Base-by-base conservation (phyloP, 108 stramenopile genomes). In the Skeletonema menzelii region DNA sequence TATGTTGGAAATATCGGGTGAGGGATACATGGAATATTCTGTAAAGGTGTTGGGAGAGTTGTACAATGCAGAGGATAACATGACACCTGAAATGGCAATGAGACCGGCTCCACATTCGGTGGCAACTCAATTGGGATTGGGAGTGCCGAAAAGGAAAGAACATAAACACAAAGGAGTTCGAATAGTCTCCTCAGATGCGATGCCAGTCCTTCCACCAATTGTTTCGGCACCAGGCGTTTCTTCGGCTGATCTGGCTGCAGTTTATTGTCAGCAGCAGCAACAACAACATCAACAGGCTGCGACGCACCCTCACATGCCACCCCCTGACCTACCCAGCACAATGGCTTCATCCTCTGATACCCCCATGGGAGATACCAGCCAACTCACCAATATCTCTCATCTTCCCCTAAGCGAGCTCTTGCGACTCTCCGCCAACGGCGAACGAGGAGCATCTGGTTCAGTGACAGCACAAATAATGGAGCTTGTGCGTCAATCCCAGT, bases 21-120 rank as follows among this genome's bases (percentile, higher is more conserved):
- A 65, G 24, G 77, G 46, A 42, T 78, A 78, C 56, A 56, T 67
- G 19, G 56, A 55, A 3, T 78, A 67, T 27, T 78, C 77, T 7
- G 38, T 66, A 19, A 57, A 65, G 27, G 70, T 78, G 5, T 59
- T 78, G 65, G 65, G 67, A 19, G 31, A 70, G 14, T 47, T 78
- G 47, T 71, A 71, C 47, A 65, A 60, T 8, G 63, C 77, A 14
- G 77, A 78, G 14, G 40, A 58, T 17, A 63, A 64, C 22, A 31
- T 64, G 37, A 53, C 49, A 53, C 49, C 49, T 1, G 49, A 53
- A 53, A 53, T 53, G 49, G 22, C 22, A 53, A 5, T 7, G 6
- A 22, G 49, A n/a, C 38, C 63, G 30, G 53, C 62, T 58, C 24
- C 69, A 28, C 55, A 68, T 13, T 27, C 49, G 44, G 22, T 63